Base-by-base conservation (phyloP, 106 monocot genomes). In the Cymbidium sinense region DNA sequence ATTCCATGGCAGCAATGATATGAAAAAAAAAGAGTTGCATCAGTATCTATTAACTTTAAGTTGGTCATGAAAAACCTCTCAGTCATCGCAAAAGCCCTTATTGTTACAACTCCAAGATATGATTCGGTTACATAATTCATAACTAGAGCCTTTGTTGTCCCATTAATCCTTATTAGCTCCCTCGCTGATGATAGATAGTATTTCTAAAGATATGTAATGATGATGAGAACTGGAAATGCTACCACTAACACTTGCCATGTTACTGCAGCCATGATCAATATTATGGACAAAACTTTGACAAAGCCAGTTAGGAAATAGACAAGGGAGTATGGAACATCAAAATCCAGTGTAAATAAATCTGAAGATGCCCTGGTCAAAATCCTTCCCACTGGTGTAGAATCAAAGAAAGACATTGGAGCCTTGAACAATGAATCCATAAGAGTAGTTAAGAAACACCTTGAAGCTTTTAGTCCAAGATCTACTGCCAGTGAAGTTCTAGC, bases 361-460 rank as follows among this genome's bases (percentile, higher is more conserved):
- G 92, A 90, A 70, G 90, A 90, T 54, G 84, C 92, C 95, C 92
- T 90, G 82, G 81, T 21, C 9, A 93, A 82, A 65, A 95, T 95
- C 76, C 95, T 85, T 79, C 95, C 95, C 0, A 85, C 77, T 0
- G 95, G 95, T 12, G 95, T 95, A 39, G 95, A 91, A 79, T 95
- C 95, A 34, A 95, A 93, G 77, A 95, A 95, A 11, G 84, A 75
- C 93, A 95, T 95, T 15, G 95, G 95, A 43, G 95, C 93, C 58
- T 80, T 85, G 74, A 95, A 90, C 34, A 95, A 75, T 5, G 95
- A 95, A 83, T 95, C 86, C 90, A n/a, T n/a, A n/a, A n/a, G n/a
- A n/a, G n/a, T n/a, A n/a, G n/a, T n/a, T n/a, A n/a, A n/a, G n/a
- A n/a, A n/a, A n/a, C n/a, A n/a, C n/a, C n/a, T n/a, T n/a, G n/a